Percentiles rank a stretch among this genome's conserved stretches.
These are phyloP conservation scores for Citrus cavaleriei DNA, from an alignment of 345 rosid genomes.

Conservation along the genomic window DNA sequence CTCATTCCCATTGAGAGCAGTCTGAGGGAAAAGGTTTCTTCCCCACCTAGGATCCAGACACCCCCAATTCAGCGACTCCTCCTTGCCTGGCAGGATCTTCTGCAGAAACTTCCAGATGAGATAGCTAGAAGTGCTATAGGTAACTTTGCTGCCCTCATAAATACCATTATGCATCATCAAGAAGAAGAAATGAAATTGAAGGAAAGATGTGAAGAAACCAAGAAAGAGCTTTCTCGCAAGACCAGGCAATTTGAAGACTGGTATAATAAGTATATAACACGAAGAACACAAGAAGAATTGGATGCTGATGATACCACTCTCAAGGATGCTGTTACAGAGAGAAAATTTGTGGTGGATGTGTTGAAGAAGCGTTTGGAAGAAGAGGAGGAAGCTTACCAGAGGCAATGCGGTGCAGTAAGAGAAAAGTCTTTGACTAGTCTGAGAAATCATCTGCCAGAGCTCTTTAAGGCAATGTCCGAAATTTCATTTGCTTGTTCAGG, in stretches of 20 bases:
- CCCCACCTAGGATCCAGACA: constrained; percentile 63
- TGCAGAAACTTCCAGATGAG: constrained; percentile 64
- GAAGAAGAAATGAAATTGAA: constrained; percentile 56
- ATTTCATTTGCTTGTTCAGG: constrained; percentile 48
- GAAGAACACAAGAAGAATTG: constrained; percentile 44
- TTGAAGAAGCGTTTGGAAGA: constrained; percentile 55
- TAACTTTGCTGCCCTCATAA: constrained; percentile 61
- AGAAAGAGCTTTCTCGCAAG: constrained; percentile 54
- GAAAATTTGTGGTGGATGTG: constrained; percentile 41
- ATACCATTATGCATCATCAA: constrained; percentile 60
- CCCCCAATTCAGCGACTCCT: constrained; percentile 71
- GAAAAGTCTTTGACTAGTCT: constrained; percentile 75
- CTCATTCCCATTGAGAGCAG: constrained; percentile 90
- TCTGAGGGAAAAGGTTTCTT: constrained; percentile 83
- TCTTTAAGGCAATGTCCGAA: constrained; percentile 52
- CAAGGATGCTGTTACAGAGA: constrained; percentile 46
- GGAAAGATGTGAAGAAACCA: constrained; percentile 55
- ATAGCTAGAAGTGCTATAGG: constrained; percentile 59
- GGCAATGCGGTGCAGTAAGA: constrained; percentile 67
- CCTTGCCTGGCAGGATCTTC: constrained; percentile 53
- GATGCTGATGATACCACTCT: constrained; percentile 38
- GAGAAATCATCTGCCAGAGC: constrained; percentile 66
- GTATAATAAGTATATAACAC: constrained; percentile 48
- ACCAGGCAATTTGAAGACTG: constrained; percentile 61
- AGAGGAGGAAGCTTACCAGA: constrained; percentile 58